These are phyloP conservation scores for Brassica juncea DNA, from an alignment of 345 rosid genomes.

Conservation along the genomic window DNA sequence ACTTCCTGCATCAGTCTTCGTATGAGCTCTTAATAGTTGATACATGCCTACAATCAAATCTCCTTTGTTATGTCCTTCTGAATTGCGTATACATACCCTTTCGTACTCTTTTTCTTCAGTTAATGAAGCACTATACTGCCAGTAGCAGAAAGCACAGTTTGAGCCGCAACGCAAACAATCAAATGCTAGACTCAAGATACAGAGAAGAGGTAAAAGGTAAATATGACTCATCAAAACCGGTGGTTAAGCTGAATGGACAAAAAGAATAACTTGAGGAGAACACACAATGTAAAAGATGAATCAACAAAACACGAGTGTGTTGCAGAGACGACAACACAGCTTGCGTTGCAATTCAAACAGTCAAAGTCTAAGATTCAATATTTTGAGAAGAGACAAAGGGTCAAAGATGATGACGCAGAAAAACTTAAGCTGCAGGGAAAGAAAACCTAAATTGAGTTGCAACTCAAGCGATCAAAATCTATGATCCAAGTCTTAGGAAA, in stretches of 20 bases:
- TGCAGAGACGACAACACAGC: neutral
- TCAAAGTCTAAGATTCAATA: neutral
- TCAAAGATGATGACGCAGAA: too few relatives aligned
- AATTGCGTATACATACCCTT: neutral
- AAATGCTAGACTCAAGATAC: neutral
- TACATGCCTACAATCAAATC: too few relatives aligned
- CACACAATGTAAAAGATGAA: neutral
- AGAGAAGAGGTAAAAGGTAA: neutral
- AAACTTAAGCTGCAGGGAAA: too few relatives aligned
- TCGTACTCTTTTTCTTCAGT: neutral
- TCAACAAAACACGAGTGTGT: neutral
- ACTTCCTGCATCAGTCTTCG: too few relatives aligned
- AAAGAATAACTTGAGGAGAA: neutral
- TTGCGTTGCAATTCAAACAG: neutral
- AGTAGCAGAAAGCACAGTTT: neutral
- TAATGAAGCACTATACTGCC: neutral
- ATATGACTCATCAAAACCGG: neutral
- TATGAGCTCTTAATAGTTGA: too few relatives aligned
- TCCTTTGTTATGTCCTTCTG: too few relatives aligned
- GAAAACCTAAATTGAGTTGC: too few relatives aligned
- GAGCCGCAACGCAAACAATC: neutral
- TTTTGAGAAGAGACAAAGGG: too few relatives aligned
- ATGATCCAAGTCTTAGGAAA: too few relatives aligned
- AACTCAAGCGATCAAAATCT: too few relatives aligned
- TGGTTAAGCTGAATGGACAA: neutral